These are phyloP conservation scores for Acer negundo DNA, from an alignment of 345 rosid genomes.

Conservation along the genomic window DNA sequence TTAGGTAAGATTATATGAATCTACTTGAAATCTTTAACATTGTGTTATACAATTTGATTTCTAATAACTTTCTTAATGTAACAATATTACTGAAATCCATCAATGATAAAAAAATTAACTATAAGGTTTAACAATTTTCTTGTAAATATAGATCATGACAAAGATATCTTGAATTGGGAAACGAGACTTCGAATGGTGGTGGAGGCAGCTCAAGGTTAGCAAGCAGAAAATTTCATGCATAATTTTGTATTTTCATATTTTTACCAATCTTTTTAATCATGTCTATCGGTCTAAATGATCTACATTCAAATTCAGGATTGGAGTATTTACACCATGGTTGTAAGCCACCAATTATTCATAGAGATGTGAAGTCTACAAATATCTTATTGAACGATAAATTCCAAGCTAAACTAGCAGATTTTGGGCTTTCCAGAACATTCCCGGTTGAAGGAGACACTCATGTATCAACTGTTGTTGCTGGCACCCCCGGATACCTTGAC, in stretches of 20 bases:
- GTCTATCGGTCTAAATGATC: background rate
- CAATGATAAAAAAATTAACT: background rate
- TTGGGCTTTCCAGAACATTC: conserved; percentile 50
- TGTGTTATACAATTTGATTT: background rate
- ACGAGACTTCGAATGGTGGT: conserved; percentile 41
- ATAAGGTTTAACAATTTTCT: background rate
- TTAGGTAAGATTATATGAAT: conserved; percentile 32
- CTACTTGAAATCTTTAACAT: conserved; percentile 10
- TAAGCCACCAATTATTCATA: conserved; percentile 56
- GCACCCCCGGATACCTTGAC: conserved; percentile 54
- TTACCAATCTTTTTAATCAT: background rate
- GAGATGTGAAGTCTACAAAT: conserved; percentile 55
- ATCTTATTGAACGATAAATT: conserved; percentile 46
- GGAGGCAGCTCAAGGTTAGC: conserved; percentile 58
- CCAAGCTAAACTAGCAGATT: conserved; percentile 59
- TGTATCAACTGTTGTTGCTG: conserved; percentile 43
- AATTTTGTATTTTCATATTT: background rate
- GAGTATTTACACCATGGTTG: conserved; percentile 62
- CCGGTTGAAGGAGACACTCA: conserved; percentile 31
- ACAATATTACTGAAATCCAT: too few relatives aligned
- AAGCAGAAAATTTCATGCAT: background rate
- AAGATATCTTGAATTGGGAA: conserved; percentile 38
- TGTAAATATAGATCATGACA: conserved; percentile 25
- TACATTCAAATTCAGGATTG: conserved; percentile 34
- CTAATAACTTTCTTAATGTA: background rate